Percentiles rank a stretch among this genome's conserved stretches.
phyloP scores from a whole-genome alignment of 75 land plant genomes.

The Isoetes taiwanensis region DNA sequence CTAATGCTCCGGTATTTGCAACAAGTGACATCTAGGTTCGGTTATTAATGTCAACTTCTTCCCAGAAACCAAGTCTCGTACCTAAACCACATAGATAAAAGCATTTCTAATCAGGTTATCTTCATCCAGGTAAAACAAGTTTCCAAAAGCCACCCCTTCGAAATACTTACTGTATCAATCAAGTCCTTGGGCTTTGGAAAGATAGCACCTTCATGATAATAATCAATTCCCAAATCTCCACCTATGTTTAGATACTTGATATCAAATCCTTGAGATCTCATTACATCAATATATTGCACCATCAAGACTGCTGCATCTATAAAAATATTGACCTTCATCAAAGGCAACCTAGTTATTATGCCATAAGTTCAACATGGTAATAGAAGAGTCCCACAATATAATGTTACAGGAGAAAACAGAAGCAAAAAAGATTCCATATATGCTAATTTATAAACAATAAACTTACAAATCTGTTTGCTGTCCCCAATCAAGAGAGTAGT shows the following conservation, averaged over 20 bases:
- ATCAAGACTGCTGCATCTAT: slow-evolving; percentile 83
- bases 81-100: slow-evolving; percentile 30
- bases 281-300: slow-evolving; percentile 76
- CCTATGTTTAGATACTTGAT: slow-evolving; percentile 85
- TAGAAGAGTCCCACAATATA: too few species aligned
- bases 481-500: too few species aligned
- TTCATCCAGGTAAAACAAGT: too few species aligned
- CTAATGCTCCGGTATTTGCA: slow-evolving; percentile 86
- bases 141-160: too few species aligned
- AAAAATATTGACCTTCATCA: slow-evolving; percentile 69
- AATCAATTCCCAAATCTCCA: slow-evolving; percentile 94
- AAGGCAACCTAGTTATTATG: too few species aligned
- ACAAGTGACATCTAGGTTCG: slow-evolving; percentile 94
- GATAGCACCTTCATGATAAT: slow-evolving; percentile 72
- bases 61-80: slow-evolving; percentile 59
- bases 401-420: too few species aligned
- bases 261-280: slow-evolving; percentile 67
- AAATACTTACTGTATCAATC: slow-evolving; percentile 66
- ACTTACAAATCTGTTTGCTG: too few species aligned
- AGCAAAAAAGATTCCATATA: too few species aligned
- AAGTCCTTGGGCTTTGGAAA: slow-evolving; percentile 93
- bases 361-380: too few species aligned
- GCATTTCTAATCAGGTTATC: too few species aligned
- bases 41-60: slow-evolving; percentile 67
- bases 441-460: too few species aligned